Evolutionary conservation across 331 rosid species (phyloP).

Genomic region (Prunus yedoensis): DNA sequence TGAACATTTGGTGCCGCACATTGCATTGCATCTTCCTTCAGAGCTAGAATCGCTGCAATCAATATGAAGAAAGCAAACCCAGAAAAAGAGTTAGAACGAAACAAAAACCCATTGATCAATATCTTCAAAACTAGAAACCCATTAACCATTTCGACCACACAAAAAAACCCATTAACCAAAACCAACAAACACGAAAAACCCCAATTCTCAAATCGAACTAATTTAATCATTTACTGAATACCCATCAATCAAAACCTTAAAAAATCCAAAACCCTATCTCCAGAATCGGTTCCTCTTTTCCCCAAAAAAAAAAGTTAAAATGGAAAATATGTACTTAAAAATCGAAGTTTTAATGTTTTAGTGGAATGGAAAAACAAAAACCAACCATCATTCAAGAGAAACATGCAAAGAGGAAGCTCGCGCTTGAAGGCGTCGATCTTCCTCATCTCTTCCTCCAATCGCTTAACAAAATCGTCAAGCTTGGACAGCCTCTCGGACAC

Average conservation of each 20-base stretch:
- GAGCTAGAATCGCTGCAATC: slow-evolving; percentile 57
- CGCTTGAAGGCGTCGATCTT: slow-evolving; percentile 96
- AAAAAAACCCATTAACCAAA: neutral
- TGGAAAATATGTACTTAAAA: neutral
- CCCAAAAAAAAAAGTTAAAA: neutral
- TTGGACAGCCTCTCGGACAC: slow-evolving; percentile 41
- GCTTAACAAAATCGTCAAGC: slow-evolving; percentile 52
- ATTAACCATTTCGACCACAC: slow-evolving; percentile 4
- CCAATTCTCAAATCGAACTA: slow-evolving; percentile 5
- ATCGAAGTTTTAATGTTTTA: neutral
- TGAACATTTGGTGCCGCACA: slow-evolving; percentile 36
- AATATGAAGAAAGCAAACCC: neutral
- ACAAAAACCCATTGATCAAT: neutral
- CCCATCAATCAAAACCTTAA: slow-evolving; percentile 12
- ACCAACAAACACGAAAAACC: slow-evolving; percentile 8
- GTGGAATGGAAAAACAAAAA: neutral
- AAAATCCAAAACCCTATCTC: slow-evolving; percentile 19
- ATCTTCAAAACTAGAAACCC: neutral
- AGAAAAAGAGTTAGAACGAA: neutral
- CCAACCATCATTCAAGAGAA: slow-evolving; percentile 77
- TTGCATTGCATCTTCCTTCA: slow-evolving; percentile 61
- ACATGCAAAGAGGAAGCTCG: slow-evolving; percentile 94
- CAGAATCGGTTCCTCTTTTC: neutral
- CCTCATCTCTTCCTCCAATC: slow-evolving; percentile 75
- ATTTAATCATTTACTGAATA: neutral